phyloP scores from a whole-genome alignment of 2,329 filamentous ascomycete genomes.

The Hirsutella minnesotensis region DNA sequence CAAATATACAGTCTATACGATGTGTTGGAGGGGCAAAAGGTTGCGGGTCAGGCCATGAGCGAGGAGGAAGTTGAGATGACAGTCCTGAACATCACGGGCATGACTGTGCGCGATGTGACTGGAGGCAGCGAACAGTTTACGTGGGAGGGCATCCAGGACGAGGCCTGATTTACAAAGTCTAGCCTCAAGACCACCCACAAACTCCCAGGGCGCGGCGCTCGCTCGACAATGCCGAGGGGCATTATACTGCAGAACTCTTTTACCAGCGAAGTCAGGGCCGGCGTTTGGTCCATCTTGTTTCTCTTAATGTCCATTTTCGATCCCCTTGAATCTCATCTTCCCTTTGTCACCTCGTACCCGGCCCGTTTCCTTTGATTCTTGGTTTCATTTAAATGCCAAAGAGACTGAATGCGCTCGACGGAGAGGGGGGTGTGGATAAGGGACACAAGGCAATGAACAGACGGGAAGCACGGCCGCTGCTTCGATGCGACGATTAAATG shows the following conservation, averaged over 20 bases:
- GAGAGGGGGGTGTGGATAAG: too few species aligned
- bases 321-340: neutral
- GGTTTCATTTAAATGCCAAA: too few species aligned
- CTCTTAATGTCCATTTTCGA: neutral
- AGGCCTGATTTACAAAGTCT: neutral
- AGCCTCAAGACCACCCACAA: neutral
- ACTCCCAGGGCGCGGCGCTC: neutral
- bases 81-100: constrained; percentile 40
- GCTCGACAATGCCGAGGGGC: neutral
- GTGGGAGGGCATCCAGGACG: constrained; percentile 27
- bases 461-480: too few species aligned
- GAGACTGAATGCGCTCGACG: too few species aligned
- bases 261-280: neutral
- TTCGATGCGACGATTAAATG: too few species aligned
- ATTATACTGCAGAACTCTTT: neutral
- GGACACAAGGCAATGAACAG: too few species aligned
- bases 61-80: constrained; percentile 54
- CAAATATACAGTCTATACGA: constrained; percentile 78
- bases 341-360: too few species aligned
- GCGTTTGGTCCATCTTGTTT: neutral
- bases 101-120: constrained; percentile 29
- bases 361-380: too few species aligned
- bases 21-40: constrained; percentile 69
- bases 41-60: constrained; percentile 48
- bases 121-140: constrained; percentile 25